phyloP scores from a whole-genome alignment of 768 basidiomycete genomes.

The Cyathus striatus region DNA sequence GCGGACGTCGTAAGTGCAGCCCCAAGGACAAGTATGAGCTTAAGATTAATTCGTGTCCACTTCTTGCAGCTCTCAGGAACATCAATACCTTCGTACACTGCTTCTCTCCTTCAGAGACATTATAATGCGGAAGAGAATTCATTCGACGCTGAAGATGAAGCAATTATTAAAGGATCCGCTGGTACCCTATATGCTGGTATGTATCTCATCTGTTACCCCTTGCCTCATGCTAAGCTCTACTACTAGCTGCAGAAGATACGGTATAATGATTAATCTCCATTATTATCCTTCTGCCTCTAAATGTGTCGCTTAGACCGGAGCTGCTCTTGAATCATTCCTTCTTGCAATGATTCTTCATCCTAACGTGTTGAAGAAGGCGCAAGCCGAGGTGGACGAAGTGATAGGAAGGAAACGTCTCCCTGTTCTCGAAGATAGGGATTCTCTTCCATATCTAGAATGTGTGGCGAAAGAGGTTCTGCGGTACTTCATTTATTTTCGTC shows the following conservation, averaged over 20 bases:
- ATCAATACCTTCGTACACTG: constrained; percentile 39
- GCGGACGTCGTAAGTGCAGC: constrained; percentile 34
- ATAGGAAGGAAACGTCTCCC: constrained; percentile 43
- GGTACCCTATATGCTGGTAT: constrained; percentile 47
- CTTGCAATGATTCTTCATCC: constrained; percentile 53
- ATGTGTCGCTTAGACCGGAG: constrained; percentile 36
- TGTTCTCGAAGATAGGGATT: constrained; percentile 33
- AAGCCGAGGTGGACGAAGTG: constrained; percentile 46
- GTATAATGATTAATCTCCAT: constrained; percentile 11
- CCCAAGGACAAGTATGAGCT: neutral
- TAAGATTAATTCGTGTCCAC: constrained; percentile 5
- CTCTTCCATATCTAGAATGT: constrained; percentile 43
- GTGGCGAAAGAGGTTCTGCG: constrained; percentile 43
- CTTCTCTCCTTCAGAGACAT: constrained; percentile 35
- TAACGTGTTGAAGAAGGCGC: constrained; percentile 39
- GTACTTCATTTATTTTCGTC: constrained; percentile 17
- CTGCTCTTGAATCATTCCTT: constrained; percentile 42
- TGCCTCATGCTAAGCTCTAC: constrained; percentile 1
- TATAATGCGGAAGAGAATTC: constrained; percentile 27
- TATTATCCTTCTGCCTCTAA: neutral
- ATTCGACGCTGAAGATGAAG: constrained; percentile 36
- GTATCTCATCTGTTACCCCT: no score
- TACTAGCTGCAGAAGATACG: constrained; percentile 34
- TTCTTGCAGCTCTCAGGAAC: constrained; percentile 34
- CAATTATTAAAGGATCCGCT: constrained; percentile 53